These are phyloP conservation scores for Backusella sp. DNA, from an alignment of 192 early-diverging fungal species.

Conservation along the genomic window DNA sequence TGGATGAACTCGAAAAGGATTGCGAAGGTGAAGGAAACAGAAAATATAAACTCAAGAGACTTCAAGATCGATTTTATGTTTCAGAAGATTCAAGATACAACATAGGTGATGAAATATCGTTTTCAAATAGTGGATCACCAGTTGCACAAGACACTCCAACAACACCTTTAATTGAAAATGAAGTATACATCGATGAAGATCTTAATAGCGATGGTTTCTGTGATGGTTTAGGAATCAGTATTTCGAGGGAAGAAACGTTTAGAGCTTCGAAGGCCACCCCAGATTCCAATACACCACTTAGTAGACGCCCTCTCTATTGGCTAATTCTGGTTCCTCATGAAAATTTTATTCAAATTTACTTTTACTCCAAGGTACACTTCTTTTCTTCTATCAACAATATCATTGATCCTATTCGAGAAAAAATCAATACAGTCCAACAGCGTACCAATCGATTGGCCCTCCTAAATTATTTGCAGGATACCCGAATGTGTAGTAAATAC, in stretches of 20 bases:
- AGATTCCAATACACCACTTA: neutral
- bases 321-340: conserved; percentile 56
- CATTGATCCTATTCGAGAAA: conserved; percentile 45
- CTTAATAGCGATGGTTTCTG: conserved; percentile 11
- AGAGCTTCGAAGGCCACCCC: neutral
- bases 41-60: conserved; percentile 5
- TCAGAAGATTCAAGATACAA: conserved; percentile 20
- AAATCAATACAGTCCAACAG: conserved; percentile 52
- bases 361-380: conserved; percentile 63
- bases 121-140: conserved; percentile 8
- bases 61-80: conserved; percentile 23
- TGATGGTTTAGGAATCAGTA: conserved; percentile 30
- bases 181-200: neutral
- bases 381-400: conserved; percentile 45
- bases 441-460: conserved; percentile 63
- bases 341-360: conserved; percentile 55
- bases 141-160: neutral
- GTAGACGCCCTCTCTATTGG: conserved; percentile 51
- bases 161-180: neutral
- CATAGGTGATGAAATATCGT: conserved; percentile 2
- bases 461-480: conserved; percentile 59
- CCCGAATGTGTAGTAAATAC: conserved; percentile 59
- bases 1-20: conserved; percentile 24
- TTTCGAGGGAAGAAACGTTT: neutral
- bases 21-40: neutral